A percentile compares a stretch with the other conserved stretches of the same genome.
These are phyloP conservation scores for Scleromitrula shiraiana DNA, from an alignment of 2,329 filamentous ascomycete species.

Conservation along the genomic window DNA sequence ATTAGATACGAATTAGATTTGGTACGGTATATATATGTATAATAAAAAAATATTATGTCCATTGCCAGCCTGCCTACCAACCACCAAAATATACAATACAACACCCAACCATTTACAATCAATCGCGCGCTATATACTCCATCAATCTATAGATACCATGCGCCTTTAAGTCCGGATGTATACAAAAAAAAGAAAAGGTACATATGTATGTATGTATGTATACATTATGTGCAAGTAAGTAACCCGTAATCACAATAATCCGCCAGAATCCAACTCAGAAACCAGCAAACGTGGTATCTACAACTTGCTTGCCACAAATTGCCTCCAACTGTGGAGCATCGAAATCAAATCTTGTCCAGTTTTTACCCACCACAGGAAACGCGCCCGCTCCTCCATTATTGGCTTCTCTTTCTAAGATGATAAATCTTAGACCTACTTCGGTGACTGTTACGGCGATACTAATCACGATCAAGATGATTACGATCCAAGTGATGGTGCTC, in stretches of 20 bases:
- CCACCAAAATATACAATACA: too few species aligned
- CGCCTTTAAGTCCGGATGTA: not conserved
- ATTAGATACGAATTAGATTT: too few species aligned
- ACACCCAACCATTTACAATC: not conserved
- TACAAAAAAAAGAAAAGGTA: not conserved
- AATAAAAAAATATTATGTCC: too few species aligned
- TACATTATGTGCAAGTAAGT: not conserved
- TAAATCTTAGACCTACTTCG: constrained; percentile 82
- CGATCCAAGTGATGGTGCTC: constrained; percentile 95
- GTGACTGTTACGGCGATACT: constrained; percentile 86
- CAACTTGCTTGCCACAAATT: constrained; percentile 25
- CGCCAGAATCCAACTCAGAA: not conserved
- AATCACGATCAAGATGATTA: constrained; percentile 86
- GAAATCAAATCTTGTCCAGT: constrained; percentile 26
- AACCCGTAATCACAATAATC: too few species aligned
- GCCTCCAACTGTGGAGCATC: constrained; percentile 21
- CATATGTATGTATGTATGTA: too few species aligned
- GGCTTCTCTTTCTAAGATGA: constrained; percentile 47
- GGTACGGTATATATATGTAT: too few species aligned
- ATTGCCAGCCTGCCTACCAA: too few species aligned
- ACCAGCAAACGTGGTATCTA: constrained; percentile 21
- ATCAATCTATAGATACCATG: not conserved
- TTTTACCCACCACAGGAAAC: constrained; percentile 9
- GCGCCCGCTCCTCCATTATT: constrained; percentile 8
- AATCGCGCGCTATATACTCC: not conserved